Evolutionary conservation across 495 filamentous ascomycete species (phyloP).

Genomic region (Neurospora cerealis): DNA sequence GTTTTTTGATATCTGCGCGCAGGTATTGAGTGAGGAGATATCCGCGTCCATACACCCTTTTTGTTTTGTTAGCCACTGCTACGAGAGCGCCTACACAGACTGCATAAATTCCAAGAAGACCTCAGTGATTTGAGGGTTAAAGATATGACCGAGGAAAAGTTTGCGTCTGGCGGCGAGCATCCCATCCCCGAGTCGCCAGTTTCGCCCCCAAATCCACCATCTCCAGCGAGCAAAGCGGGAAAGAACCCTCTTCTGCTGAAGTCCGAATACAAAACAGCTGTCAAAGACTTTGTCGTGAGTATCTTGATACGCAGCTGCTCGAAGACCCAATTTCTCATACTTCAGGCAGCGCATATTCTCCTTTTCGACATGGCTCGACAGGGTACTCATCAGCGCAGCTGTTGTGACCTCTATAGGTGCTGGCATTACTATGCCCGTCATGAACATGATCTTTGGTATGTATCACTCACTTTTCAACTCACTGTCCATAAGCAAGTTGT

Average conservation of each 20-base stretch:
- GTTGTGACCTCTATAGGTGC: constrained; percentile 37
- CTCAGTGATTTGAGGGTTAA: not conserved
- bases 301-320: not conserved
- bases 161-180: not conserved
- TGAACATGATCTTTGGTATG: constrained; percentile 41
- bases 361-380: constrained; percentile 38
- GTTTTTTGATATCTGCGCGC: not conserved
- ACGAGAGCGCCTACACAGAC: not conserved
- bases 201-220: not conserved
- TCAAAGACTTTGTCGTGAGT: constrained; percentile 28
- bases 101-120: not conserved
- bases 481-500: not conserved
- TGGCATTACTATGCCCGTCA: constrained; percentile 39
- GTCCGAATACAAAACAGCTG: constrained; percentile 15
- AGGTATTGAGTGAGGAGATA: not conserved
- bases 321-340: constrained; percentile 4
- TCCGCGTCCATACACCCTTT: not conserved
- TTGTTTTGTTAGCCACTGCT: not conserved
- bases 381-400: constrained; percentile 27
- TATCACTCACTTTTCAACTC: not conserved
- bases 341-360: constrained; percentile 35
- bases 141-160: constrained; percentile 1
- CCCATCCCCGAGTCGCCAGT: not conserved
- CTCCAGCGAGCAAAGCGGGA: constrained; percentile 1
- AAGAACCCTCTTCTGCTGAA: constrained; percentile 13